Conservation (phyloP, 306 rosid genomes). For the Pachyrhizus erosus region DNA sequence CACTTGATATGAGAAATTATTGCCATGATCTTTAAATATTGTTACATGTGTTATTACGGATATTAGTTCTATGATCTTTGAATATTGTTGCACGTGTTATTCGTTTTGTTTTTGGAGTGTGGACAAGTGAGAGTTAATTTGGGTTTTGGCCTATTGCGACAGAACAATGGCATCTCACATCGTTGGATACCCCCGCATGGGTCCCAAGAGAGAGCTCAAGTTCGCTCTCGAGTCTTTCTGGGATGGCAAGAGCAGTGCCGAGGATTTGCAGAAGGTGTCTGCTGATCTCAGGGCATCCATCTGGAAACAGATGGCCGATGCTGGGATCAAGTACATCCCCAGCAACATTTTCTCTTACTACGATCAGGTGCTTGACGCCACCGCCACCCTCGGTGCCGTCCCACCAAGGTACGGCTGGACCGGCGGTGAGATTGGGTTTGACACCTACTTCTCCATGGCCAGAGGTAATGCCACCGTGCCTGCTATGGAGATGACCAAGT, state of each 20-base stretch:
- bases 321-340: slow-evolving; percentile 90
- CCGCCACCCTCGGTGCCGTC: slow-evolving; percentile 86
- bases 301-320: slow-evolving; percentile 86
- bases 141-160: slow-evolving; percentile 36
- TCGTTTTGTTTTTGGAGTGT: not conserved
- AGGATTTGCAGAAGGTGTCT: slow-evolving; percentile 79
- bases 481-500: slow-evolving; percentile 99
- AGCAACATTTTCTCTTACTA: slow-evolving; percentile 89
- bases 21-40: not conserved
- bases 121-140: slow-evolving; percentile 21
- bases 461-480: slow-evolving; percentile 94
- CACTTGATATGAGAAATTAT: not conserved
- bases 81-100: not conserved
- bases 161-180: slow-evolving; percentile 89
- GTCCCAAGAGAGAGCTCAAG: slow-evolving; percentile 98
- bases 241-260: slow-evolving; percentile 91
- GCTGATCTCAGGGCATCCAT: slow-evolving; percentile 81
- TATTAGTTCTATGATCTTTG: not conserved
- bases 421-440: slow-evolving; percentile 87
- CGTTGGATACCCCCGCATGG: slow-evolving; percentile 96
- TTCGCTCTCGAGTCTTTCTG: slow-evolving; percentile 90
- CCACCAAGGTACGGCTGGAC: slow-evolving; percentile 86
- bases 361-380: slow-evolving; percentile 84
- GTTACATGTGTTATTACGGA: not conserved
- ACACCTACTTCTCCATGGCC: slow-evolving; percentile 91